Evolutionary conservation across 2,329 filamentous ascomycete genomes (phyloP).

Genomic region (Clonostachys rhizophaga): DNA sequence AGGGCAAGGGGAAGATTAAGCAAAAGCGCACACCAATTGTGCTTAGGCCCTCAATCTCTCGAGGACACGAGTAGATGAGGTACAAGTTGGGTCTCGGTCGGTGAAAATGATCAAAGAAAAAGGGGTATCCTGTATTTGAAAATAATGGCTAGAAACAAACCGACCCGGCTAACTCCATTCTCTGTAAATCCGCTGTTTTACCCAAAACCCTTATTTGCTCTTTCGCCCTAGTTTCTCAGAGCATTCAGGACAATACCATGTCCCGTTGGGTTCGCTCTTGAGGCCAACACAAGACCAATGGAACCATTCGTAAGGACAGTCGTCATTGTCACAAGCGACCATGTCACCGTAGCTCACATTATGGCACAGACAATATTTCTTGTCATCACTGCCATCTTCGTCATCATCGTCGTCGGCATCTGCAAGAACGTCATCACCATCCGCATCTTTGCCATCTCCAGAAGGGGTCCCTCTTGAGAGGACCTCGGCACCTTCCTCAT

Average conservation of each 20-base stretch:
- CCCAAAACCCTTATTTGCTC: not conserved
- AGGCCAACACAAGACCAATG: conserved; percentile 73
- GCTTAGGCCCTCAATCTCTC: no score
- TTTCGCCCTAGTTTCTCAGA: conserved; percentile 31
- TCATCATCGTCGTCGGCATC: conserved; percentile 52
- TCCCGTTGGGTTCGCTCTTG: conserved; percentile 63
- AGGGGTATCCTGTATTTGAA: no score
- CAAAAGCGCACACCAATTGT: no score
- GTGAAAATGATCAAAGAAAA: no score
- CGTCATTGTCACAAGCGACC: conserved; percentile 83
- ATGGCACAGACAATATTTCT: conserved; percentile 80
- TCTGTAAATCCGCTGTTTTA: no score
- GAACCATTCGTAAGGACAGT: conserved; percentile 82
- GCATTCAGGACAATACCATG: conserved; percentile 64
- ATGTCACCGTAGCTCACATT: conserved; percentile 83
- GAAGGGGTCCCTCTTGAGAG: conserved; percentile 23
- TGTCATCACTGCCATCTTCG: conserved; percentile 71
- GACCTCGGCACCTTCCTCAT: conserved; percentile 38
- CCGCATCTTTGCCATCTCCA: conserved; percentile 28
- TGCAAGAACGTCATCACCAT: conserved; percentile 50
- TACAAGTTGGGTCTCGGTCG: no score
- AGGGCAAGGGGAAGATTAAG: no score
- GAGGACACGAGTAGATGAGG: no score
- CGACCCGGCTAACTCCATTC: no score
- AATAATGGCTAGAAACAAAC: no score